Evolutionary conservation across 2,329 filamentous ascomycete species (phyloP).

Genomic region (Chrysosporium queenslandicum): DNA sequence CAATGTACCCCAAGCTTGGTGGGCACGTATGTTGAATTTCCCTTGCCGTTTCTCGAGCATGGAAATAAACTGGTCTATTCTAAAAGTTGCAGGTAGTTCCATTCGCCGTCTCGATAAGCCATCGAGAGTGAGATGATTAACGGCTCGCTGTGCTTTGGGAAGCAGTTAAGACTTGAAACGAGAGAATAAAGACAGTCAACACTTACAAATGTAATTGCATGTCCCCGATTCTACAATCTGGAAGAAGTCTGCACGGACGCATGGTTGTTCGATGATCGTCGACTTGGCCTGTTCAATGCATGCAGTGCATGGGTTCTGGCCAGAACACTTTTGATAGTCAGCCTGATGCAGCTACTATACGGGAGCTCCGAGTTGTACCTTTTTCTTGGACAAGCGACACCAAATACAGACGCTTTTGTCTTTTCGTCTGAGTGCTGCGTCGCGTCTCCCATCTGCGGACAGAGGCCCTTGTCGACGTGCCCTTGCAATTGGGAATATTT

Average conservation of each 20-base stretch:
- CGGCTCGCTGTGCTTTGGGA: constrained; percentile 33
- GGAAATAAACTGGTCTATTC: constrained; percentile 30
- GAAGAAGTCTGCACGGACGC: constrained; percentile 36
- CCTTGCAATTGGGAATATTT: constrained; percentile 34
- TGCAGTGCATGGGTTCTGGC: constrained; percentile 34
- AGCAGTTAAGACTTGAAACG: neutral
- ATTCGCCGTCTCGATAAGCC: constrained; percentile 30
- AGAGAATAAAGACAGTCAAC: neutral
- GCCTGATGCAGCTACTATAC: neutral
- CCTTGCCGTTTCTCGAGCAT: constrained; percentile 32
- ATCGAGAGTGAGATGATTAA: constrained; percentile 35
- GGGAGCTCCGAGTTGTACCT: constrained; percentile 23
- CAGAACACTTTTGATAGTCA: constrained; percentile 30
- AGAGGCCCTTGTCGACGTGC: constrained; percentile 36
- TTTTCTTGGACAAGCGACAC: constrained; percentile 37
- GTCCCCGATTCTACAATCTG: constrained; percentile 38
- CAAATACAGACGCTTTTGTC: constrained; percentile 39
- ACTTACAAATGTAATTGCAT: constrained; percentile 39
- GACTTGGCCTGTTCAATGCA: constrained; percentile 30
- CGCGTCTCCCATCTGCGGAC: constrained; percentile 31
- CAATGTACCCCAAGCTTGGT: constrained; percentile 34
- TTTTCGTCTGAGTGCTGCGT: constrained; percentile 35
- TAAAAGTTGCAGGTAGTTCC: constrained; percentile 34
- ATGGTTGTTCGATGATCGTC: constrained; percentile 34
- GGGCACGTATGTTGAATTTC: constrained; percentile 37